A percentile compares a stretch with the other conserved stretches of the same genome.
Conservation (phyloP, 2,329 filamentous ascomycete species). For the Westerdykella sp. region DNA sequence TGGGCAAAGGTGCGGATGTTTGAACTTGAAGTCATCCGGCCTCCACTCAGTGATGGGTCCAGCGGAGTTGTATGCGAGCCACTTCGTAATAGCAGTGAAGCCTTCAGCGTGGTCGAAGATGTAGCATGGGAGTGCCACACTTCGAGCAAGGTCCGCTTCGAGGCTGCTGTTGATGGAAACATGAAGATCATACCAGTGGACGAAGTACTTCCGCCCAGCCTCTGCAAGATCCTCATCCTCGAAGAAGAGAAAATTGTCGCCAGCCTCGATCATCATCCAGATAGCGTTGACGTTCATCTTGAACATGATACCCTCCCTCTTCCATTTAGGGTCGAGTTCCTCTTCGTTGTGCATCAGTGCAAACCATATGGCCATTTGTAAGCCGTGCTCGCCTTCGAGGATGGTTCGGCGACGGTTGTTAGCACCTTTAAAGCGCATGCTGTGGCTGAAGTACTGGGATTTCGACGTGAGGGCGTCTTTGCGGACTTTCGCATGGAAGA, state of each 20-base stretch:
- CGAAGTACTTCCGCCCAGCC: conserved; percentile 1
- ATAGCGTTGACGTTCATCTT: not conserved
- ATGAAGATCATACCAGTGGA: conserved; percentile 1
- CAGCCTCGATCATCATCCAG: conserved; percentile 6
- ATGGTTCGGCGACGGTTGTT: not conserved
- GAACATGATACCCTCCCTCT: too few species aligned
- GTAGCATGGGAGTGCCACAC: conserved; percentile 22
- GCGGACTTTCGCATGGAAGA: not conserved
- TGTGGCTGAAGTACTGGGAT: conserved; percentile 3
- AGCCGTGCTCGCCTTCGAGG: conserved; percentile 5
- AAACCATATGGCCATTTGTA: conserved; percentile 6
- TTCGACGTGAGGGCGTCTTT: not conserved
- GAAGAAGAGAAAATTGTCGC: conserved; percentile 8
- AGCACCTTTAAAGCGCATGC: not conserved
- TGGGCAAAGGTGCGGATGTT: conserved; percentile 8
- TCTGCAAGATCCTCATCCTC: not conserved
- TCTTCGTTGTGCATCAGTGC: conserved; percentile 3
- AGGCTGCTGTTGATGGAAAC: too few species aligned
- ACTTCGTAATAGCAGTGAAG: conserved; percentile 23
- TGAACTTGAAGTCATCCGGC: conserved; percentile 15
- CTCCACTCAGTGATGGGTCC: conserved; percentile 21
- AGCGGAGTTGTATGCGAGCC: conserved; percentile 25
- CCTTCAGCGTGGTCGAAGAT: conserved; percentile 24
- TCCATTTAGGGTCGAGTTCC: not conserved
- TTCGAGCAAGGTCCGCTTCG: too few species aligned